A percentile compares a stretch with the other conserved stretches of the same genome.
Conservation (phyloP, 225 moss, liverwort and hornwort genomes). For the Neckera pumila region DNA sequence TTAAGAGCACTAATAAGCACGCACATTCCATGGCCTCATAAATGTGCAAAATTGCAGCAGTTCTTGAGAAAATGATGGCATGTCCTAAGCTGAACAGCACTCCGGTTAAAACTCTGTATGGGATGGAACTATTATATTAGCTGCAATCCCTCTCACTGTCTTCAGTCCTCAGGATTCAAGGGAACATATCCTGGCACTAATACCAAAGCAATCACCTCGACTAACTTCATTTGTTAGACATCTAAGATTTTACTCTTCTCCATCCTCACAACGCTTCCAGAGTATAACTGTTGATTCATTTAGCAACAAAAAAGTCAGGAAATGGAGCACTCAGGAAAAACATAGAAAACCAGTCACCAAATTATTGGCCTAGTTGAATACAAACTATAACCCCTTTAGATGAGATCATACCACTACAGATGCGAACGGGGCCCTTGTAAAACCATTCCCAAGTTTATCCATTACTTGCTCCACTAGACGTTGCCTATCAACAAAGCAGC, state of each 20-base stretch:
- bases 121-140: background rate
- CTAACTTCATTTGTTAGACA: background rate
- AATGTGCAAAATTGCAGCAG: background rate
- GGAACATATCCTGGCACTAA: background rate
- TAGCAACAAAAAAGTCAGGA: background rate
- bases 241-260: background rate
- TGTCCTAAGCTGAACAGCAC: background rate
- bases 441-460: slow-evolving; percentile 81
- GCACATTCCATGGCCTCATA: background rate
- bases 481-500: slow-evolving; percentile 74
- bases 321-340: background rate
- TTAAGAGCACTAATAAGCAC: background rate
- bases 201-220: background rate
- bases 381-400: background rate
- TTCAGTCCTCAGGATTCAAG: background rate
- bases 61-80: background rate
- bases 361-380: background rate
- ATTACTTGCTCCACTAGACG: slow-evolving; percentile 53
- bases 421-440: slow-evolving; percentile 77
- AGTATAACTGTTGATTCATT: background rate
- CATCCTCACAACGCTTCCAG: background rate
- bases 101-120: background rate
- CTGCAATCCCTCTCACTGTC: background rate
- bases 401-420: slow-evolving; percentile 63
- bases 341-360: background rate